phyloP scores from a whole-genome alignment of 768 basidiomycete species.

The Hypholoma fasciculare region DNA sequence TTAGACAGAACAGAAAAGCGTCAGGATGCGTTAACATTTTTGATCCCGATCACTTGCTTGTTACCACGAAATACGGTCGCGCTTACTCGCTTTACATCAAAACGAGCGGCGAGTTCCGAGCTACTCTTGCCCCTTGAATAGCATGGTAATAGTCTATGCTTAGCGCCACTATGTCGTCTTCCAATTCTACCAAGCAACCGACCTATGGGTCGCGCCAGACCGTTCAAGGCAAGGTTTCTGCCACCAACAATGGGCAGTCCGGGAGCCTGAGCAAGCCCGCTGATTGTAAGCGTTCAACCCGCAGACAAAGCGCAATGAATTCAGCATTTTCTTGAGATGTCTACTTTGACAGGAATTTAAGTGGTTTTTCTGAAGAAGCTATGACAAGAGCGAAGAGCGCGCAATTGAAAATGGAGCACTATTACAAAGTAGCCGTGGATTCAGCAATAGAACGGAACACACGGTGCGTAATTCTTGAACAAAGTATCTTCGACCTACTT shows the following conservation, averaged over 20 bases:
- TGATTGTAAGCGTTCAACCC: constrained; percentile 29
- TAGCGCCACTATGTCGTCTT: constrained; percentile 5
- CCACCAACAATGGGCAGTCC: constrained; percentile 3
- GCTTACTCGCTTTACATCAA: not conserved
- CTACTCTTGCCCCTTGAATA: not conserved
- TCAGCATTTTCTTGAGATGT: constrained; percentile 54
- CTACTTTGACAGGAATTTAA: constrained; percentile 83
- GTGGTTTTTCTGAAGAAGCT: constrained; percentile 78
- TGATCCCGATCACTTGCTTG: too few species aligned
- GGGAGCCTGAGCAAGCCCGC: constrained; percentile 23
- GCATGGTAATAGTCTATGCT: not conserved
- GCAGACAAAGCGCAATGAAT: not conserved
- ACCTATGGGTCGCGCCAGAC: constrained; percentile 12
- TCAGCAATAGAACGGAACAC: constrained; percentile 92
- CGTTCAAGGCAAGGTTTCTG: constrained; percentile 10
- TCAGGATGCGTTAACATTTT: too few species aligned
- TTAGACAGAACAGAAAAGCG: too few species aligned
- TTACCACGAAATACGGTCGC: not conserved
- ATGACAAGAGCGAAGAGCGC: constrained; percentile 85
- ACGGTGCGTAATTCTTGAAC: constrained; percentile 48
- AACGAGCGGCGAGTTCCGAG: too few species aligned
- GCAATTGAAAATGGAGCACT: constrained; percentile 94
- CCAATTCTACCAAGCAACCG: constrained; percentile 7
- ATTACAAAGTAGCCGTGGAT: constrained; percentile 96
- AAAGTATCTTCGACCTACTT: not conserved